These are phyloP conservation scores for Ustilago bromivora DNA, from an alignment of 1,284 basidiomycete species.

Conservation along the genomic window DNA sequence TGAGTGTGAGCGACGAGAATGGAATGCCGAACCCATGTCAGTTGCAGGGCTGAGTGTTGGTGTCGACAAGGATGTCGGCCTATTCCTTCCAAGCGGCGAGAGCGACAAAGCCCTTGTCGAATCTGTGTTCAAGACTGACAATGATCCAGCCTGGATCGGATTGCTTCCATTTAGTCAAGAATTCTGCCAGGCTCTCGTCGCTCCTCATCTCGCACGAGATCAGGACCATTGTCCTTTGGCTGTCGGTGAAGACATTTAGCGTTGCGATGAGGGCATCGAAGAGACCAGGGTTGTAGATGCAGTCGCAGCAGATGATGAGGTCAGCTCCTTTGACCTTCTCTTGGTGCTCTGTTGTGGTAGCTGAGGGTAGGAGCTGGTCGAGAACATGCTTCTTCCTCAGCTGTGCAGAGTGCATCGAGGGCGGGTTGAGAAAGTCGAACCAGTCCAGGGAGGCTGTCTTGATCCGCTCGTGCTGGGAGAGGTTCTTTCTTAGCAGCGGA, in stretches of 20 bases:
- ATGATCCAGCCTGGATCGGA: slow-evolving; percentile 30
- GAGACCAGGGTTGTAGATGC: slow-evolving; percentile 64
- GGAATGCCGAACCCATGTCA: not conserved
- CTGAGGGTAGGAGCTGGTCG: slow-evolving; percentile 14
- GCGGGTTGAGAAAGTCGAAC: slow-evolving; percentile 46
- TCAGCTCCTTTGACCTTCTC: slow-evolving; percentile 41
- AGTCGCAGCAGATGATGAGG: slow-evolving; percentile 59
- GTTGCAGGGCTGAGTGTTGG: not conserved
- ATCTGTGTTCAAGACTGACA: slow-evolving; percentile 44
- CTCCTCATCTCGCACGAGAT: slow-evolving; percentile 60
- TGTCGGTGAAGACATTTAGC: slow-evolving; percentile 47
- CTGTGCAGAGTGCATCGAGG: slow-evolving; percentile 22
- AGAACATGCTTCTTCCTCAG: slow-evolving; percentile 28
- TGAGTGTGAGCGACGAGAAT: not conserved
- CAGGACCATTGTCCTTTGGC: slow-evolving; percentile 47
- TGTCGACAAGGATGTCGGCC: not conserved
- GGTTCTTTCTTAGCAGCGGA: slow-evolving; percentile 54
- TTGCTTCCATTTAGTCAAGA: slow-evolving; percentile 49
- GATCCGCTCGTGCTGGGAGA: slow-evolving; percentile 10
- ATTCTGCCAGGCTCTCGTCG: slow-evolving; percentile 47
- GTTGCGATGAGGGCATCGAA: slow-evolving; percentile 59
- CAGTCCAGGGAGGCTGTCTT: slow-evolving; percentile 35
- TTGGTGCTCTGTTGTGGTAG: not conserved
- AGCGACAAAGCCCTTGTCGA: slow-evolving; percentile 47
- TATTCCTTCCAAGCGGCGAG: slow-evolving; percentile 46